phyloP scores from a whole-genome alignment of 257 asterid genomes.

The Lithospermum erythrorhizon region DNA sequence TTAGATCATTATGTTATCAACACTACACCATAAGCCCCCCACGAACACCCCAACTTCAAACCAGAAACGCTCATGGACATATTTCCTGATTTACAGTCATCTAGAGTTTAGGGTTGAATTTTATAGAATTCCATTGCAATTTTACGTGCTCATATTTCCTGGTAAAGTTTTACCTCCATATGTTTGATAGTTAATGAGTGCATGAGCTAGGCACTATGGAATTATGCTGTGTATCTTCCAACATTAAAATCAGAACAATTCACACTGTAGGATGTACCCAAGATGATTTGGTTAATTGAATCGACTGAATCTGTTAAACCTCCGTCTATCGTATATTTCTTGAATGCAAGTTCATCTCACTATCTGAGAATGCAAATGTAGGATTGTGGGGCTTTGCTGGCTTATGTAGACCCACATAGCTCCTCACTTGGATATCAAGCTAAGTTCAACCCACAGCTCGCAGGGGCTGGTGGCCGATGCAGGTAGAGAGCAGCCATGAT shows the following conservation, averaged over 20 bases:
- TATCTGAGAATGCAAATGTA: constrained; percentile 7
- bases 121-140: too few relatives aligned
- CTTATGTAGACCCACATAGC: constrained; percentile 61
- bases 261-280: background rate
- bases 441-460: constrained; percentile 71
- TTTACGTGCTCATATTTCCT: background rate
- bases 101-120: too few relatives aligned
- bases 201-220: background rate
- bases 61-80: background rate
- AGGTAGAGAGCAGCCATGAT: constrained; percentile 58
- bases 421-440: constrained; percentile 80
- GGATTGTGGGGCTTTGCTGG: constrained; percentile 94
- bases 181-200: background rate
- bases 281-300: background rate
- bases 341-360: background rate
- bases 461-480: constrained; percentile 93
- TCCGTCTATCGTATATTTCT: background rate
- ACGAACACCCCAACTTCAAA: background rate
- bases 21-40: background rate
- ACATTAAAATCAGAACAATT: too few relatives aligned
- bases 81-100: too few relatives aligned
- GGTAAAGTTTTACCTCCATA: background rate
- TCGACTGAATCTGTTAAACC: background rate
- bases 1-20: too few relatives aligned
- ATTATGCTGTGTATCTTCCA: background rate